A percentile compares a stretch with the other conserved stretches of the same genome.
phyloP scores from a whole-genome alignment of 768 basidiomycete genomes.

The Rhodotorula diobovata region DNA sequence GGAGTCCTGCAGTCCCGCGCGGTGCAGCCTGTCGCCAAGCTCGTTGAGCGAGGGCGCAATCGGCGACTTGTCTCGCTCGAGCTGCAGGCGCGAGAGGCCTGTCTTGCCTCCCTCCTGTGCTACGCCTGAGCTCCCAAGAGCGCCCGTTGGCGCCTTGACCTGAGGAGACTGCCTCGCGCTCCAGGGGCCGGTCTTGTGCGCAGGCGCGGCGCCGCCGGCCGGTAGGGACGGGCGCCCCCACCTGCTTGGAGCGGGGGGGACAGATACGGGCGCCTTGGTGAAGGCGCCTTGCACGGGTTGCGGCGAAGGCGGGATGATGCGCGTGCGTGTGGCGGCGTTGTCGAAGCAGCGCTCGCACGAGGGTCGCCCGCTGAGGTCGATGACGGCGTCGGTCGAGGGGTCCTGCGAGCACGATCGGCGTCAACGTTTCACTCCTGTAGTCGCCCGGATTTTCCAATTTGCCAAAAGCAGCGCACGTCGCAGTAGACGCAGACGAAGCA shows the following conservation, averaged over 20 bases:
- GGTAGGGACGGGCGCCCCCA: conserved; percentile 23
- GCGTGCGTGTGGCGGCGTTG: conserved; percentile 11
- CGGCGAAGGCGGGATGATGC: conserved; percentile 15
- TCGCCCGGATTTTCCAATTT: no score
- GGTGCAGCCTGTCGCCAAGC: conserved; percentile 24
- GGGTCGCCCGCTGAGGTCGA: conserved; percentile 27
- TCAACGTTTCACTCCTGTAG: no score
- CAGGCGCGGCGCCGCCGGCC: no score
- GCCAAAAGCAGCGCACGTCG: not conserved
- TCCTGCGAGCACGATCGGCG: conserved; percentile 9
- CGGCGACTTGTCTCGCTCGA: conserved; percentile 26
- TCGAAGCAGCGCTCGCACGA: conserved; percentile 37
- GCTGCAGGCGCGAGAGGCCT: conserved; percentile 2
- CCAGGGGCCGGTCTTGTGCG: not conserved
- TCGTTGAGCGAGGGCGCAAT: conserved; percentile 25
- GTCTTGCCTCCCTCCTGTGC: not conserved
- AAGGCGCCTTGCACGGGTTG: conserved; percentile 16
- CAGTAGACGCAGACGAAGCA: conserved; percentile 35
- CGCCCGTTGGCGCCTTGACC: not conserved
- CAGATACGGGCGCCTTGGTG: not conserved
- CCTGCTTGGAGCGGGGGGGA: conserved; percentile 25
- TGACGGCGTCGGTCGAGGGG: conserved; percentile 3
- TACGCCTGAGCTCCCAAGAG: not conserved
- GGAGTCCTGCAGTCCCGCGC: not conserved
- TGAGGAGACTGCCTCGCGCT: not conserved